phyloP scores from a whole-genome alignment of 2,329 filamentous ascomycete genomes.

The Ophiostoma montium region DNA sequence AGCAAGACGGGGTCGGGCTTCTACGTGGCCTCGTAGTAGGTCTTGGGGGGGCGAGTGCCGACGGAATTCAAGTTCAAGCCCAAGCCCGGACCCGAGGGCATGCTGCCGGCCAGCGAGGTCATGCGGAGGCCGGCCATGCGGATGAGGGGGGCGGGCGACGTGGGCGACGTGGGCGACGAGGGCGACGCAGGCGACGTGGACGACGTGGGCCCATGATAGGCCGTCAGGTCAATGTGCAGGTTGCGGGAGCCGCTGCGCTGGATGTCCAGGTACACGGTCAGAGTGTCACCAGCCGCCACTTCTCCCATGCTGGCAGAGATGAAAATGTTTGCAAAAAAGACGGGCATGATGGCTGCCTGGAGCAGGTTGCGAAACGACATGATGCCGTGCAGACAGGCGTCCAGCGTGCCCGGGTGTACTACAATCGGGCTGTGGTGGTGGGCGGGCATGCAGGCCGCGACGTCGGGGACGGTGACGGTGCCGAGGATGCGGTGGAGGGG shows the following conservation, averaged over 20 bases:
- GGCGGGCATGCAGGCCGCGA: conserved; percentile 11
- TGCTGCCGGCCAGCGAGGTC: conserved; percentile 11
- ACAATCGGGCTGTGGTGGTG: conserved; percentile 11
- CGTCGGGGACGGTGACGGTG: conserved; percentile 10
- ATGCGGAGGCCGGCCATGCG: conserved; percentile 13
- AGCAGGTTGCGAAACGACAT: conserved; percentile 13
- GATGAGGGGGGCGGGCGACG: conserved; percentile 5
- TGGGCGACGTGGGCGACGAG: neutral
- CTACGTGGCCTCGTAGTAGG: conserved; percentile 12
- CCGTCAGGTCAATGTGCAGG: conserved; percentile 12
- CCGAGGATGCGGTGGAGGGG: conserved; percentile 7
- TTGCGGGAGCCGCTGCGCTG: conserved; percentile 12
- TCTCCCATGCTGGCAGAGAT: conserved; percentile 7
- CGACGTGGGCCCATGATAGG: too few relatives aligned
- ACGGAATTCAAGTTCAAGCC: too few relatives aligned
- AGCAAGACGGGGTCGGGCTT: conserved; percentile 10
- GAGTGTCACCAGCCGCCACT: conserved; percentile 1
- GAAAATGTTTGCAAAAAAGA: conserved; percentile 11
- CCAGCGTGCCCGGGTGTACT: conserved; percentile 15
- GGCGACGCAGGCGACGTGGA: too few relatives aligned
- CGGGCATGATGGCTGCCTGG: conserved; percentile 13
- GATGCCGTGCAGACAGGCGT: conserved; percentile 14
- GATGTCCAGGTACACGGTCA: conserved; percentile 9
- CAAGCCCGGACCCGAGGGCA: neutral
- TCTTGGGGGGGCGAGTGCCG: conserved; percentile 12